Conservation (phyloP, 164 flowering plant species). For the Taxillus chinensis region DNA sequence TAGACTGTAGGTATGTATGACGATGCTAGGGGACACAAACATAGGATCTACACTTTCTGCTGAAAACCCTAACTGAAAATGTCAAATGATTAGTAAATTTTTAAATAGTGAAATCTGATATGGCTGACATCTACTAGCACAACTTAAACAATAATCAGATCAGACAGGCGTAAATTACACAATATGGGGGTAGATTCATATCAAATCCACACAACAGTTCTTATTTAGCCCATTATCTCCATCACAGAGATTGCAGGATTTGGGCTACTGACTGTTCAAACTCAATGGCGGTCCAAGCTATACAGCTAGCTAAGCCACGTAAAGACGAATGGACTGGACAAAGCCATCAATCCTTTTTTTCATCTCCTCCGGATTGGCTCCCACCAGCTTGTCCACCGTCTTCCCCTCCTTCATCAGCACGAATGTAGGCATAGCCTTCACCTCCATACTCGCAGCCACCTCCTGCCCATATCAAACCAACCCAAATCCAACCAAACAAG, state of each 20-base stretch:
- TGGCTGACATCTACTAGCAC: no score
- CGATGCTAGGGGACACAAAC: slow-evolving; percentile 32
- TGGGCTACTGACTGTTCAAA: no score
- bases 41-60: slow-evolving; percentile 62
- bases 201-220: no score
- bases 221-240: no score
- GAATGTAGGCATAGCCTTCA: slow-evolving; percentile 82
- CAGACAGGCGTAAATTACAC: no score
- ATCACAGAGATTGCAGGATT: no score
- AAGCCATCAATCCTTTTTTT: slow-evolving; percentile 48
- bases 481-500: neutral
- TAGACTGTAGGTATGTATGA: slow-evolving; percentile 36
- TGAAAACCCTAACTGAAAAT: slow-evolving; percentile 8
- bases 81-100: neutral
- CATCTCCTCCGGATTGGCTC: slow-evolving; percentile 74
- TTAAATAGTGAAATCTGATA: neutral
- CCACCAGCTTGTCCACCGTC: slow-evolving; percentile 53
- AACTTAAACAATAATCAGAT: no score
- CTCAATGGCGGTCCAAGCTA: no score
- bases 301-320: slow-evolving; percentile 18
- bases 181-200: no score
- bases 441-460: slow-evolving; percentile 45
- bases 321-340: slow-evolving; percentile 26
- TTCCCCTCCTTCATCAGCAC: slow-evolving; percentile 46
- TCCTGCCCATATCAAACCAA: slow-evolving; percentile 23